phyloP scores from a whole-genome alignment of 2,329 filamentous ascomycete genomes.

The Daldinia sp. region DNA sequence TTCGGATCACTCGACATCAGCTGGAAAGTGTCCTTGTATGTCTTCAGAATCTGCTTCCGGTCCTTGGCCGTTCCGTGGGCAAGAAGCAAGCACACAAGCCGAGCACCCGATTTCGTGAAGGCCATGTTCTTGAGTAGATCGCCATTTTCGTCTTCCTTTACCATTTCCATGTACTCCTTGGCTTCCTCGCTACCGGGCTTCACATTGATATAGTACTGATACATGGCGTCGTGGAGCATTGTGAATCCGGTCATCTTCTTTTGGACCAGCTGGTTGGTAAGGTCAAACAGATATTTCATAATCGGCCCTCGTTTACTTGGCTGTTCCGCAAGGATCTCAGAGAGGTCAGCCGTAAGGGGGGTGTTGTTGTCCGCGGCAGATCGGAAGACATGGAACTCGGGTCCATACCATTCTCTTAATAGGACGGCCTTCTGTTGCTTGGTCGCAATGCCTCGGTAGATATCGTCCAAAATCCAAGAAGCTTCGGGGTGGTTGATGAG shows the following conservation, averaged over 20 bases:
- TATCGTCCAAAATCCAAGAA: slow-evolving; percentile 96
- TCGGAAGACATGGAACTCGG: slow-evolving; percentile 87
- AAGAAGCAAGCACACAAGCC: slow-evolving; percentile 81
- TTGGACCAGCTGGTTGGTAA: slow-evolving; percentile 92
- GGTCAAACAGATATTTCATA: slow-evolving; percentile 82
- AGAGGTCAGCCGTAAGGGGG: slow-evolving; percentile 71
- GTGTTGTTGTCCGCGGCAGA: slow-evolving; percentile 57
- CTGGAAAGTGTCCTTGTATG: slow-evolving; percentile 89
- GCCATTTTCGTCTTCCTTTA: slow-evolving; percentile 91
- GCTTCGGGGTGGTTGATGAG: slow-evolving; percentile 96
- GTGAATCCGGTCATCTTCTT: slow-evolving; percentile 98
- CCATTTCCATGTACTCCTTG: slow-evolving; percentile 84
- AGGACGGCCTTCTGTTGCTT: slow-evolving; percentile 85
- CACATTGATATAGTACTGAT: slow-evolving; percentile 90
- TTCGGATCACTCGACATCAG: slow-evolving; percentile 82
- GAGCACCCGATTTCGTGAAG: slow-evolving; percentile 88
- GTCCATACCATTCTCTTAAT: slow-evolving; percentile 94
- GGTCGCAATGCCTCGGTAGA: slow-evolving; percentile 89
- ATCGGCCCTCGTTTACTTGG: slow-evolving; percentile 89
- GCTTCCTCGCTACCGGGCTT: slow-evolving; percentile 81
- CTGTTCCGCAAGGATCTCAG: slow-evolving; percentile 74
- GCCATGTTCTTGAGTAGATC: slow-evolving; percentile 94
- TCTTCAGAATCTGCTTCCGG: slow-evolving; percentile 85
- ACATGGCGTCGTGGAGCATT: slow-evolving; percentile 97
- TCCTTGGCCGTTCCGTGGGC: slow-evolving; percentile 92